Base-by-base conservation (phyloP, 139 green algal genomes). In the Deuterostichococcus epilithicus region DNA sequence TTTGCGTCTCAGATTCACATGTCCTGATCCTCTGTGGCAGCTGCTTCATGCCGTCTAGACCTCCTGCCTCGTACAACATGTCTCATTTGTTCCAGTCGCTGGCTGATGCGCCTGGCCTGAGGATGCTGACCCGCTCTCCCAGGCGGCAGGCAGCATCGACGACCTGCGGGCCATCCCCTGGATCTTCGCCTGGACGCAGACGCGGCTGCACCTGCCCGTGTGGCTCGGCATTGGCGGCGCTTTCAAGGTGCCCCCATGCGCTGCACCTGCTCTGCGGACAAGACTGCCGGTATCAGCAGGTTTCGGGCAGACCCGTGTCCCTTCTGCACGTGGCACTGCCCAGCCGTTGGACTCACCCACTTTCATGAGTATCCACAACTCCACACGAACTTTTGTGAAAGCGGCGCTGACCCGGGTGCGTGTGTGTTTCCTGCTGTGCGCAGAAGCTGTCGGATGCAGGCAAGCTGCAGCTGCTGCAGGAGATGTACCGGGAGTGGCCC, bases 161-260 rank as follows among this genome's bases (percentile, higher is more conserved):
- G 90, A 87, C 18, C 88, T 99, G 74, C 90, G 96, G 26, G 95
- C 96, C 79, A 99, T 99, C 82, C 96, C 96, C 66, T 99, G 96
- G 96, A 96, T 98, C 83, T 99, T 99, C 85, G 94, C 96, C 30
- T 99, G 96, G 96, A 98, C 95, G 4, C 94, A 96, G 85, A 97
- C 90, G 45, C 89, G 96, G 32, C 93, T 98, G 74, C 90, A 97
- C 78, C 90, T 99, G 84, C 96, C 96, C 38, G 94, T 94, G 32
- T 99, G 96, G 96, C 91, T 99, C 70, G 96, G 96, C 70, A 83
- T 99, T 4, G 94, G 93, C 28, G 89, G 93, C 36, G 94, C 92
- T n/a, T 84, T 99, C 30, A 58, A 88, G n/a, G 59, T 79, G 32
- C 42, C 42, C 42, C 42, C 10, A 13, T 13, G 42, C 8, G 86